phyloP scores from a whole-genome alignment of 176 grass and related monocot genomes.

The Carex littledalei region DNA sequence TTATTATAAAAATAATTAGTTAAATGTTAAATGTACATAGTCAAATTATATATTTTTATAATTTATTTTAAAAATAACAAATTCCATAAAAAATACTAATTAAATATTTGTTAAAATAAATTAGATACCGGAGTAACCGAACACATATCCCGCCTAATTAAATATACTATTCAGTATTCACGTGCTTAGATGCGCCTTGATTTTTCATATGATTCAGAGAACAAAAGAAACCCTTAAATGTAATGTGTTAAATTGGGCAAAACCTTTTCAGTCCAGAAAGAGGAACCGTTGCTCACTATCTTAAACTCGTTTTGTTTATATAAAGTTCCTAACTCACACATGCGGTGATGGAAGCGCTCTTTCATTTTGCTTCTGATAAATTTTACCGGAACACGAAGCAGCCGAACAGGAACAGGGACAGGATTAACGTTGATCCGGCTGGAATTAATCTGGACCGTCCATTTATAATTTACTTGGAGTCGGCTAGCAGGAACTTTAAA shows the following conservation, averaged over 20 bases:
- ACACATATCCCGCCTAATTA: not conserved
- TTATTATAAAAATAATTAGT: too few relatives aligned
- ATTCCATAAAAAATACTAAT: too few relatives aligned
- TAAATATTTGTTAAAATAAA: not conserved
- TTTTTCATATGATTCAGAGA: not conserved
- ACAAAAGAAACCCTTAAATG: not conserved
- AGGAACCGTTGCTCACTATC: not conserved
- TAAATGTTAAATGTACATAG: too few relatives aligned
- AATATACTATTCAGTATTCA: not conserved
- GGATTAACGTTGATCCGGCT: too few relatives aligned
- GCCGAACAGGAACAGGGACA: too few relatives aligned
- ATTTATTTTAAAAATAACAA: too few relatives aligned
- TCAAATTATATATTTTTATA: too few relatives aligned
- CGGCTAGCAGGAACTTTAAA: not conserved
- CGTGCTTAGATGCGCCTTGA: not conserved
- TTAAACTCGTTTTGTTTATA: not conserved
- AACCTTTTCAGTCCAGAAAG: not conserved
- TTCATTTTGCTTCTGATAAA: not conserved
- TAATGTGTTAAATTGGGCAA: not conserved
- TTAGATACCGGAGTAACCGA: not conserved
- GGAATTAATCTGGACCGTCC: too few relatives aligned
- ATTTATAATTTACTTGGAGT: too few relatives aligned
- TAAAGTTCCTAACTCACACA: not conserved
- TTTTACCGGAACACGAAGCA: too few relatives aligned
- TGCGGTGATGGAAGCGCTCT: not conserved